Percentiles rank a stretch among this genome's conserved stretches.
Conservation (phyloP, 2,329 filamentous ascomycete species). For the Cladosporium cucumerinum region DNA sequence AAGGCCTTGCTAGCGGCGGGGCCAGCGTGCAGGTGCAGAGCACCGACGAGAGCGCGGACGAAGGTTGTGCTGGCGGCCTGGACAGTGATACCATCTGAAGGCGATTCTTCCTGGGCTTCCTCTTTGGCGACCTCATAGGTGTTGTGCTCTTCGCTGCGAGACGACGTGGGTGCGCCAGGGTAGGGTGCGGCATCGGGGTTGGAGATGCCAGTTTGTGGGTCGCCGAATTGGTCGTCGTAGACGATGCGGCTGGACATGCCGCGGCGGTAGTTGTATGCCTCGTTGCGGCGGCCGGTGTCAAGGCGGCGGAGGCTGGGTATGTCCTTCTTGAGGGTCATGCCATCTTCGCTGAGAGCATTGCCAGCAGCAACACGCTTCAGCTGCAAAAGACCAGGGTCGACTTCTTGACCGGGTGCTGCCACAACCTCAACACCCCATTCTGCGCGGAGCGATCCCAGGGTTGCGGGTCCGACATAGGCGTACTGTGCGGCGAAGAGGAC, state of each 20-base stretch:
- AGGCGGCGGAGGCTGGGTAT: slow-evolving; percentile 23
- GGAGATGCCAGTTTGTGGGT: slow-evolving; percentile 43
- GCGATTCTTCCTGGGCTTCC: slow-evolving; percentile 3
- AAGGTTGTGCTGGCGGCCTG: slow-evolving; percentile 69
- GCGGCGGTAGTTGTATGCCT: slow-evolving; percentile 58
- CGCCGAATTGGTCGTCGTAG: slow-evolving; percentile 81
- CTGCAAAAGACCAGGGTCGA: slow-evolving; percentile 87
- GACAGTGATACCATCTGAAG: slow-evolving; percentile 39
- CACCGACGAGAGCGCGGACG: slow-evolving; percentile 77
- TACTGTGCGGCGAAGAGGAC: slow-evolving; percentile 83
- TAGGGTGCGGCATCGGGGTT: slow-evolving; percentile 7
- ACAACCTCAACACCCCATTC: slow-evolving; percentile 92
- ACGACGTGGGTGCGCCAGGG: slow-evolving; percentile 7
- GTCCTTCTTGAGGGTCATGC: slow-evolving; percentile 29
- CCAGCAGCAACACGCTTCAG: slow-evolving; percentile 57
- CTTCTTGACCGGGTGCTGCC: slow-evolving; percentile 82
- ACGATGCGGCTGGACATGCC: slow-evolving; percentile 75
- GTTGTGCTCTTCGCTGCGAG: slow-evolving; percentile 3
- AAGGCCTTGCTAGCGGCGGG: slow-evolving; percentile 76
- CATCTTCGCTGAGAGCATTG: slow-evolving; percentile 34
- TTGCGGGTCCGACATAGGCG: slow-evolving; percentile 73
- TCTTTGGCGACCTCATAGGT: slow-evolving; percentile 17
- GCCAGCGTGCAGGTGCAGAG: slow-evolving; percentile 82
- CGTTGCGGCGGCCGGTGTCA: slow-evolving; percentile 42
- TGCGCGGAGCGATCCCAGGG: slow-evolving; percentile 68